Evolutionary conservation across 371 early-diverging fungal genomes (phyloP).

Genomic region (Saksenaea oblongispora): DNA sequence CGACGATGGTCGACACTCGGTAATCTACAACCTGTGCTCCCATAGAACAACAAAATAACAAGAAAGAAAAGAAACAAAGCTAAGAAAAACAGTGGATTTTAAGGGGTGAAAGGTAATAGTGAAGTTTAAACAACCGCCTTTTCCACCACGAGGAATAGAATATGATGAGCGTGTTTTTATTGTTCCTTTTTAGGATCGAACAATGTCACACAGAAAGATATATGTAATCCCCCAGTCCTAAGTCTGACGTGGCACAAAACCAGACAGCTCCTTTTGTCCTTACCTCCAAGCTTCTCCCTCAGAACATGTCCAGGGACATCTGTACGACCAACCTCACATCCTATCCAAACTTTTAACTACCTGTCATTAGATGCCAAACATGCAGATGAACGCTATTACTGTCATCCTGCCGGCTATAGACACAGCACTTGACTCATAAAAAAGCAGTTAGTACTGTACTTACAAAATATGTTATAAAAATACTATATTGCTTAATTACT

Average conservation of each 20-base stretch:
- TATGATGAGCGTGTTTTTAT: not conserved
- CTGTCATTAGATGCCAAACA: too few relatives aligned
- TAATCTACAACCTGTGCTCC: slow-evolving; percentile 60
- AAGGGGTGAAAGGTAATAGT: not conserved
- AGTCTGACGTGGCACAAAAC: not conserved
- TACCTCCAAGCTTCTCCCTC: too few relatives aligned
- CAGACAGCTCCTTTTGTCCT: not conserved
- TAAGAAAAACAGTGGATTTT: slow-evolving; percentile 3
- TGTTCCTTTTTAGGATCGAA: not conserved
- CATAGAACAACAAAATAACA: slow-evolving; percentile 25
- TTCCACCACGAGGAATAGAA: not conserved
- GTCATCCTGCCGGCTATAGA: too few relatives aligned
- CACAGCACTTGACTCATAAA: too few relatives aligned
- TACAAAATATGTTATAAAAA: too few relatives aligned
- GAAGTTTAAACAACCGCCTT: slow-evolving; percentile 2
- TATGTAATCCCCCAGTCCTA: not conserved
- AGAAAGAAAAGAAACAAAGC: slow-evolving; percentile 10
- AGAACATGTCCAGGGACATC: too few relatives aligned
- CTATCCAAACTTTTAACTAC: too few relatives aligned
- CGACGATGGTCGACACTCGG: slow-evolving; percentile 62
- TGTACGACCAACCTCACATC: too few relatives aligned
- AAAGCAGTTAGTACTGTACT: too few relatives aligned
- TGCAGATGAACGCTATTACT: too few relatives aligned
- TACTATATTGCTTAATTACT: too few relatives aligned
- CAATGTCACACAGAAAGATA: not conserved